Evolutionary conservation across 768 basidiomycete species (phyloP), one percentile per base, ranked within the genome.

Genomic region (Boletus subparvulus): DNA sequence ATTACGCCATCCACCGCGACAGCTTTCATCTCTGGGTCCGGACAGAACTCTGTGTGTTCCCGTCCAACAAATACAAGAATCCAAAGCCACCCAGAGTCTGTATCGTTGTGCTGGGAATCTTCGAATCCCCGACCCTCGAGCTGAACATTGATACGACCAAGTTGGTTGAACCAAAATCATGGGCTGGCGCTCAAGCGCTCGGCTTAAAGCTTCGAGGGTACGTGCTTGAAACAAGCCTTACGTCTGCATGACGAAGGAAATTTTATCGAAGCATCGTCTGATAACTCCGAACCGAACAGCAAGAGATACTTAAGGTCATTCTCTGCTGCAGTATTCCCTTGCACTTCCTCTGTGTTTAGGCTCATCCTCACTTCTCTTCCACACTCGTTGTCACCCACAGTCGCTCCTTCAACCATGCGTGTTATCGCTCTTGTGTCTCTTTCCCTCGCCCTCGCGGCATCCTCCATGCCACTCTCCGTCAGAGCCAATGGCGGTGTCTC

Each of bases 371-470:
- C 36, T 7, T n/a, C 19, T 14, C 36, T 5, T 39, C 17, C 24
- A 42, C 62, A 43, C n/a, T 51, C 61, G n/a, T 42, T 58, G 0
- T 47, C 37, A 62, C 35, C 33, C 16, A 36, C 30, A 33, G 35
- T 60, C 54, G 6, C 24, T 57, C 45, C 10, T 42, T 47, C 11
- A 51, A 45, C 4, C 39, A 63, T 63, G 61, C 62, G 58, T 51
- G 17, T 60, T 26, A 46, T 43, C 8, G 35, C 46, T 47, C 33
- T 63, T 13, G 40, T 56, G 12, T 51, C 62, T 46, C 57, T 63
- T 5, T 43, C 50, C 5, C 13, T 63, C 26, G 46, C 52, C 21
- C 46, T 63, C 43, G 9, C 26, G 3, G 61, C 46, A 26, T 51
- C 39, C 3, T 47, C 62, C 21, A 17, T 64, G 11, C 62, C 57